Conservation (phyloP, 1,284 basidiomycete species). For the Pyrrhoderma noxium region DNA sequence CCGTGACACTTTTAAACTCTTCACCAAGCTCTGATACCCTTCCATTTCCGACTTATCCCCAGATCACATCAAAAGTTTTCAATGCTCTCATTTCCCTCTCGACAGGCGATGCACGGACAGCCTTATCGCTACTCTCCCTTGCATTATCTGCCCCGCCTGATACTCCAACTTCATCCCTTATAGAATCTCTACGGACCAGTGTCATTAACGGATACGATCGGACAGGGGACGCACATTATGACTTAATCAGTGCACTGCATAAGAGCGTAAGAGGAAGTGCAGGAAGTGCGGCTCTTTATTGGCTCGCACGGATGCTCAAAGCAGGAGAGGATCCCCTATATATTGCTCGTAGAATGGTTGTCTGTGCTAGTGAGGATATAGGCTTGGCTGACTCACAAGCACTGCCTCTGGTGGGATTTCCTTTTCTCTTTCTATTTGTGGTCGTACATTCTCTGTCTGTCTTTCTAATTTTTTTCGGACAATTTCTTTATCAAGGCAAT, state of each 20-base stretch:
- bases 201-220: slow-evolving; percentile 65
- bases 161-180: slow-evolving; percentile 37
- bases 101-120: slow-evolving; percentile 64
- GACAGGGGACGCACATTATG: slow-evolving; percentile 71
- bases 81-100: slow-evolving; percentile 50
- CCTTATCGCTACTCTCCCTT: slow-evolving; percentile 60
- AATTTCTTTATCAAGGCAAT: slow-evolving; percentile 49
- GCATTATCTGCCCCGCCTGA: slow-evolving; percentile 37
- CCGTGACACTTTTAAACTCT: slow-evolving; percentile 18
- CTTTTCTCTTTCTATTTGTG: slow-evolving; percentile 1
- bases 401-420: slow-evolving; percentile 52
- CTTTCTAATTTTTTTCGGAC: no score
- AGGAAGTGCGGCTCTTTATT: slow-evolving; percentile 80
- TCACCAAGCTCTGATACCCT: slow-evolving; percentile 5
- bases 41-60: slow-evolving; percentile 32
- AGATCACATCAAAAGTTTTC: slow-evolving; percentile 42
- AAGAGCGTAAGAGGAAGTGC: slow-evolving; percentile 81
- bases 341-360: slow-evolving; percentile 74
- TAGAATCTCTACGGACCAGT: slow-evolving; percentile 44
- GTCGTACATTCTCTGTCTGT: no score
- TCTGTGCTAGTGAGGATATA: slow-evolving; percentile 83
- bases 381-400: slow-evolving; percentile 73
- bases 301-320: slow-evolving; percentile 77
- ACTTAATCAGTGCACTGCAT: slow-evolving; percentile 85
- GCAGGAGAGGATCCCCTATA: slow-evolving; percentile 89